Percentiles rank a stretch among this genome's conserved stretches.
Evolutionary conservation across 768 basidiomycete genomes (phyloP).

Genomic region (Coprinellus micaceus): DNA sequence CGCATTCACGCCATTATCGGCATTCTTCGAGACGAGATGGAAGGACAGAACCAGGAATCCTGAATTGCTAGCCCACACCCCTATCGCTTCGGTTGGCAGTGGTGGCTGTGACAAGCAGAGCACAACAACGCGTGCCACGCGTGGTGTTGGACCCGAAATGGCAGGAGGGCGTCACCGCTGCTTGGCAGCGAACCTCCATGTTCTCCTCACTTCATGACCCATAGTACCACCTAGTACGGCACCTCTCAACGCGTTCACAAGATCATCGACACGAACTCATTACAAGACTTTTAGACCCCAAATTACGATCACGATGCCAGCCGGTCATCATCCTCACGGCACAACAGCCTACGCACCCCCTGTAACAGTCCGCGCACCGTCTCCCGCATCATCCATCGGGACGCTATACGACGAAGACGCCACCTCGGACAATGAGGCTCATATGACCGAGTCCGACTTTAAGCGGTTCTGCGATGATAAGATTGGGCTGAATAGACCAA

Average conservation of each 20-base stretch:
- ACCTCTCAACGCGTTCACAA: not conserved
- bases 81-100: too few relatives aligned
- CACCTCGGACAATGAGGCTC: constrained; percentile 43
- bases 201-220: not conserved
- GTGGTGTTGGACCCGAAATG: too few relatives aligned
- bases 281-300: not conserved
- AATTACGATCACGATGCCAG: not conserved
- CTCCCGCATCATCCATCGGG: constrained; percentile 51
- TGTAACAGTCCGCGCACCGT: constrained; percentile 41
- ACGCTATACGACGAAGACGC: constrained; percentile 44
- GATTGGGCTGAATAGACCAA: constrained; percentile 33
- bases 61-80: too few relatives aligned
- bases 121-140: not conserved
- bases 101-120: too few relatives aligned
- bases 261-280: not conserved
- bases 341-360: constrained; percentile 46
- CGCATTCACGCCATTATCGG: too few relatives aligned
- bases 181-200: not conserved
- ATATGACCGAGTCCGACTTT: constrained; percentile 35
- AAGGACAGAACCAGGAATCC: too few relatives aligned
- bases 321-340: constrained; percentile 19
- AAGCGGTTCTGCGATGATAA: constrained; percentile 41
- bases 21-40: too few relatives aligned
- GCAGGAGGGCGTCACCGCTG: not conserved
- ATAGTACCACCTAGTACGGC: not conserved